A percentile compares a stretch with the other conserved stretches of the same genome.
Evolutionary conservation across 768 basidiomycete genomes (phyloP).

Genomic region (Lentinula detonsa): DNA sequence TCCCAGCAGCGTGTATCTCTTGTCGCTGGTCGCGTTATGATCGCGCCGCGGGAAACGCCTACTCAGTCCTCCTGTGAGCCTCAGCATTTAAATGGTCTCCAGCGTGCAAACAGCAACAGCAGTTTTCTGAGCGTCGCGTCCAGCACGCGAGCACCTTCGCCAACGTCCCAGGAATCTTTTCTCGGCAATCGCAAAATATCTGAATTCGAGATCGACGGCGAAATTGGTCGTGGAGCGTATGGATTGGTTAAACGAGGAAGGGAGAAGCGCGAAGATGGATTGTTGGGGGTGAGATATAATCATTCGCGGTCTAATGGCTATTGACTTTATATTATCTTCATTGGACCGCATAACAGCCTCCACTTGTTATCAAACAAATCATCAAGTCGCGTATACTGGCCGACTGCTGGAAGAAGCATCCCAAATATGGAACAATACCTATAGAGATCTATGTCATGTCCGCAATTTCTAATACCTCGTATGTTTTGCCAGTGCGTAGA

Average conservation of each 20-base stretch:
- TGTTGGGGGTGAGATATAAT: conserved; percentile 66
- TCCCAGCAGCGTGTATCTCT: conserved; percentile 83
- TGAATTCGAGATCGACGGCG: conserved; percentile 79
- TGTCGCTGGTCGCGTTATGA: conserved; percentile 75
- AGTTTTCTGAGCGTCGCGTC: conserved; percentile 55
- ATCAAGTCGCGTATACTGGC: conserved; percentile 98
- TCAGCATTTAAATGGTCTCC: conserved; percentile 53
- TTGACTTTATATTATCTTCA: conserved; percentile 9
- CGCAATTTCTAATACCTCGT: conserved; percentile 75
- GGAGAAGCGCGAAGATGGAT: conserved; percentile 68
- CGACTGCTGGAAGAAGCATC: conserved; percentile 99
- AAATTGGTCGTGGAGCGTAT: conserved; percentile 93
- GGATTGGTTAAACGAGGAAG: conserved; percentile 89
- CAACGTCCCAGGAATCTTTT: conserved; percentile 35
- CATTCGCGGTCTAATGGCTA: background rate
- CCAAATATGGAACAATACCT: conserved; percentile 90
- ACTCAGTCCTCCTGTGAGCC: conserved; percentile 41
- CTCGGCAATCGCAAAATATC: conserved; percentile 70
- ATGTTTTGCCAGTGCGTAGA: conserved; percentile 69
- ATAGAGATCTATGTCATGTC: conserved; percentile 98
- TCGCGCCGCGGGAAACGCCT: conserved; percentile 70
- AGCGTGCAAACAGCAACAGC: conserved; percentile 56
- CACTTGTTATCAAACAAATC: conserved; percentile 94
- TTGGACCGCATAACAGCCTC: conserved; percentile 45
- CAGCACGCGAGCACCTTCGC: conserved; percentile 63